Evolutionary conservation across 352 stramenopile species (phyloP).

Genomic region (Globisporangium sylvaticum): DNA sequence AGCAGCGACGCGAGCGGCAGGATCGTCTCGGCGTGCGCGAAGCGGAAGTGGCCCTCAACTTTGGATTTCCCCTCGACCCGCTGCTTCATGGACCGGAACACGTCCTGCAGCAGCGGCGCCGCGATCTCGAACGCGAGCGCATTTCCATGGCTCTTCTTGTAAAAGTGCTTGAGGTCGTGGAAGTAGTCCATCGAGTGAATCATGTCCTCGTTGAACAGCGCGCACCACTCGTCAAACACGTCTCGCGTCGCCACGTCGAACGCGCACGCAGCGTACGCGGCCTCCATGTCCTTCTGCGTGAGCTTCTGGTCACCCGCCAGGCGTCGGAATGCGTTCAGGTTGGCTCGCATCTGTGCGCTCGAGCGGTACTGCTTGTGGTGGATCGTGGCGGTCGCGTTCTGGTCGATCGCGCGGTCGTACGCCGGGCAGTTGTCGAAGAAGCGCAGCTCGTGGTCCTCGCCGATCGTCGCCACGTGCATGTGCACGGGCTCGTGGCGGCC

Average conservation of each 20-base stretch:
- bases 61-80: slow-evolving; percentile 28
- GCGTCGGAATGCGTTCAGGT: slow-evolving; percentile 43
- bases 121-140: slow-evolving; percentile 72
- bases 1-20: slow-evolving; percentile 68
- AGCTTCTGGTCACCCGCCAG: slow-evolving; percentile 12
- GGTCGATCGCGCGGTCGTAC: slow-evolving; percentile 55
- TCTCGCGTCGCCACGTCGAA: slow-evolving; percentile 67
- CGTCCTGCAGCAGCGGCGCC: slow-evolving; percentile 59
- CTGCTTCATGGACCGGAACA: slow-evolving; percentile 53
- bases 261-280: slow-evolving; percentile 72
- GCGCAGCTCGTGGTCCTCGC: slow-evolving; percentile 57
- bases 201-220: slow-evolving; percentile 59
- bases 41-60: slow-evolving; percentile 72
- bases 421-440: slow-evolving; percentile 83
- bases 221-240: slow-evolving; percentile 59
- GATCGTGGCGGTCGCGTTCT: slow-evolving; percentile 54
- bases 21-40: slow-evolving; percentile 83
- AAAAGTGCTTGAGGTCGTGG: slow-evolving; percentile 86
- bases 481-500: slow-evolving; percentile 48
- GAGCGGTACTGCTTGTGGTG: slow-evolving; percentile 54
- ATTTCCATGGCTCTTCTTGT: slow-evolving; percentile 79
- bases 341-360: slow-evolving; percentile 47
- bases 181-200: slow-evolving; percentile 82
- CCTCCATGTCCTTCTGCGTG: slow-evolving; percentile 64
- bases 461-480: slow-evolving; percentile 43